Evolutionary conservation across 495 filamentous ascomycete genomes (phyloP), one percentile per base, ranked within the genome.

Genomic region (Aspergillus panamensis): DNA sequence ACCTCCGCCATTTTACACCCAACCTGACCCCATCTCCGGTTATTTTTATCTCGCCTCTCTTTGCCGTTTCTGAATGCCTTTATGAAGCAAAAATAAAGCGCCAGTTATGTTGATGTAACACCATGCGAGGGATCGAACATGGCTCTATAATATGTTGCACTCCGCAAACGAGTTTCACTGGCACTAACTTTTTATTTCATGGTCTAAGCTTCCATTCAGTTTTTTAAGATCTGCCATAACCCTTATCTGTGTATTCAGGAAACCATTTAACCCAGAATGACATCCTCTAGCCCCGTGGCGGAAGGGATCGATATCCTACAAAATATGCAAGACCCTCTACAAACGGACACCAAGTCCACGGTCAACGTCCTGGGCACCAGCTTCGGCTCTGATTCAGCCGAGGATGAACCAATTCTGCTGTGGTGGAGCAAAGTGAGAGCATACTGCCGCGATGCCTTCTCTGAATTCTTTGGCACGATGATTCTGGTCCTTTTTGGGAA

Each of bases 391-490:
- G 39, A 16, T 6, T 25, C 56, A 13, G 35, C 39, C 12, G 40
- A 47, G 37, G 56, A 17, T 12, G 48, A 54, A 29, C 42, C 32
- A 31, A 14, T 16, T 4, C 65, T 69, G 6, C 64, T 80, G 1
- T 62, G 72, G 14, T 84, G 81, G 82, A 78, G 69, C 56, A 69
- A 68, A 25, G 69, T 82, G 17, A 69, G 82, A 16, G 69, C 68
- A 3, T 57, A 66, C 9, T 59, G 80, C n/a, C 71, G 77, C 48
- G 82, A 85, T 48, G 82, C 81, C 0, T 77, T 85, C 48, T 79
- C 83, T 0, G 85, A 88, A 51, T 86, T 87, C 70, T 80, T 83
- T 49, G 85, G 85, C 2, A 82, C 79, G 0, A 80, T 86, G 75
- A 82, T 86, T 17, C 49, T 87, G 57, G 72, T 87, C 51, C 68